phyloP scores from a whole-genome alignment of 2,329 filamentous ascomycete species.

The Trichoderma lentiforme region DNA sequence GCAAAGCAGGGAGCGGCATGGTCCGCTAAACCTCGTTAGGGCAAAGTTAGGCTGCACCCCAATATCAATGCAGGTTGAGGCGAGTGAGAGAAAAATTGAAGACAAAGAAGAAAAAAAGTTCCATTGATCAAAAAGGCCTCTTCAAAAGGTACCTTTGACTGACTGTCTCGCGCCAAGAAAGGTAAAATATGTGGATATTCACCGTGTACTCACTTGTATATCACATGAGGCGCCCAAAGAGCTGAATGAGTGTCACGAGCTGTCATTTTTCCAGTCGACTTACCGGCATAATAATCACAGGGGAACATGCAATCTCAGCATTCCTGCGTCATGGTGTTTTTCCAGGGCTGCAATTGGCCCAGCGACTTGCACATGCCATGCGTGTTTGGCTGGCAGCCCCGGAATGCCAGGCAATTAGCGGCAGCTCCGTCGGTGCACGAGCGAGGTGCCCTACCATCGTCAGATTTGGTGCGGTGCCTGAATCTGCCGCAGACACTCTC shows the following conservation, averaged over 20 bases:
- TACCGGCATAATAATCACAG: background rate
- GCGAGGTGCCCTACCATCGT: background rate
- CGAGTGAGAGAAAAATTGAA: background rate
- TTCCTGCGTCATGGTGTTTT: background rate
- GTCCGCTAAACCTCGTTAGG: constrained; percentile 4
- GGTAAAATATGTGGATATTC: background rate
- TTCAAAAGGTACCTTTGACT: background rate
- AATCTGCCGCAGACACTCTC: background rate
- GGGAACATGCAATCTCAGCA: constrained; percentile 6
- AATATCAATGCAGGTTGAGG: background rate
- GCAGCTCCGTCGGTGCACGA: background rate
- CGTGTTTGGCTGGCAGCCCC: constrained; percentile 2
- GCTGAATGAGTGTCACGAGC: background rate
- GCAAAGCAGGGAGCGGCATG: background rate
- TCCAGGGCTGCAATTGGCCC: constrained; percentile 1
- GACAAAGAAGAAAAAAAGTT: background rate
- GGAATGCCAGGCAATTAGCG: background rate
- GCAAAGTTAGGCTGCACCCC: background rate
- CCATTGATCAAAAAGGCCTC: background rate
- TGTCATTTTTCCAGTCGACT: background rate
- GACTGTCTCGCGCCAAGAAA: background rate
- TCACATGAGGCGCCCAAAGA: background rate
- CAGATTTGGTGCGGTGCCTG: background rate
- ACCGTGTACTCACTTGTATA: background rate
- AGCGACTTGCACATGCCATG: constrained; percentile 9